Conservation (phyloP, 495 filamentous ascomycete species). For the Trichoderma orchidacearum region DNA sequence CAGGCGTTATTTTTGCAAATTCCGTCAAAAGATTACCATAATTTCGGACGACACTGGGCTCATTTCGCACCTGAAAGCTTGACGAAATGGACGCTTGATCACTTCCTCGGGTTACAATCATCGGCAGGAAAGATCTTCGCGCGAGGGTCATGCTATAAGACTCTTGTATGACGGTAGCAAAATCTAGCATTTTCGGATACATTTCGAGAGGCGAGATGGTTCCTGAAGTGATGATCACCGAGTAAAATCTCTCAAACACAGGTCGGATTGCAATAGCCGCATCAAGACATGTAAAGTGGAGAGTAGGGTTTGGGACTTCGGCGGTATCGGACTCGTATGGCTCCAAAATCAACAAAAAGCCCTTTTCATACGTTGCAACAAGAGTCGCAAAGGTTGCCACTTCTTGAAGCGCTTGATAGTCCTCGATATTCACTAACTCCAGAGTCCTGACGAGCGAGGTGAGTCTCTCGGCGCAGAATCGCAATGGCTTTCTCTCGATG, state of each 20-base stretch:
- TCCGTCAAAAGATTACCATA: conserved; percentile 88
- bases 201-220: conserved; percentile 96
- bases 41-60: conserved; percentile 86
- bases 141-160: conserved; percentile 97
- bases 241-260: conserved; percentile 92
- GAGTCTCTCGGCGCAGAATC: conserved; percentile 88
- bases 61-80: conserved; percentile 86
- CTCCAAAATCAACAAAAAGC: conserved; percentile 90
- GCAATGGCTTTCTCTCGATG: conserved; percentile 92
- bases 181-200: conserved; percentile 98
- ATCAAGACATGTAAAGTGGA: conserved; percentile 95
- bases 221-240: conserved; percentile 96
- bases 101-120: conserved; percentile 91
- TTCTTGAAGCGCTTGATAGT: conserved; percentile 93
- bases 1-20: conserved; percentile 86
- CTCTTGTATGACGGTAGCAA: conserved; percentile 81
- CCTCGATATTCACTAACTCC: conserved; percentile 94
- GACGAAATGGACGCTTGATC: conserved; percentile 88
- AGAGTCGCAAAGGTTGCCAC: conserved; percentile 98
- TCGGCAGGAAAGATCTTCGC: conserved; percentile 86
- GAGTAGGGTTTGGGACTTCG: conserved; percentile 85
- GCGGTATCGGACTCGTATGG: conserved; percentile 93
- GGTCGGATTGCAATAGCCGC: conserved; percentile 98
- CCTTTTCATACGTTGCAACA: conserved; percentile 93
- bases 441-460: conserved; percentile 91